These are phyloP conservation scores for Boletus reticuloceps DNA, from an alignment of 768 basidiomycete species.

Conservation along the genomic window DNA sequence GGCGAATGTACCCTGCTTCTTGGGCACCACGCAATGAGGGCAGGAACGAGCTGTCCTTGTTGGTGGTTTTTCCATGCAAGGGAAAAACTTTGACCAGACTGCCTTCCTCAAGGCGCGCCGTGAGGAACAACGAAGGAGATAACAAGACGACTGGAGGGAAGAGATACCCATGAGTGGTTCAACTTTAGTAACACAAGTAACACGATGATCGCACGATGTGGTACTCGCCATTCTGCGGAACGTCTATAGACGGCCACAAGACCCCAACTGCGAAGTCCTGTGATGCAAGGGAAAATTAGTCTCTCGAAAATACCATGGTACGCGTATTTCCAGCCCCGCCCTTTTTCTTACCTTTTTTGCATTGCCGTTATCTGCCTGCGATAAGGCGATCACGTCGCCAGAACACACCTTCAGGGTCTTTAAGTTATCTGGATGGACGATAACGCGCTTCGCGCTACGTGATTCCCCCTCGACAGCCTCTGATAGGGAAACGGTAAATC, in stretches of 20 bases:
- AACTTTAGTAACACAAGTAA: conserved; percentile 10
- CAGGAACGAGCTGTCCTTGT: conserved; percentile 41
- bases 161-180: conserved; percentile 7
- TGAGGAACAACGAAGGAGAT: conserved; percentile 57
- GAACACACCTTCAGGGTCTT: conserved; percentile 62
- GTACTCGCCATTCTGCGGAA: conserved; percentile 56
- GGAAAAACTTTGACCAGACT: conserved; percentile 48
- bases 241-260: conserved; percentile 72
- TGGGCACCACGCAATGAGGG: conserved; percentile 48
- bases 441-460: conserved; percentile 61
- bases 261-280: conserved; percentile 68
- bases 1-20: conserved; percentile 50
- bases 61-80: conserved; percentile 38
- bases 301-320: conserved; percentile 7
- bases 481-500: conserved; percentile 40
- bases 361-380: conserved; percentile 34
- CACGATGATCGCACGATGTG: not conserved
- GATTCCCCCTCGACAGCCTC: conserved; percentile 35
- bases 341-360: conserved; percentile 34
- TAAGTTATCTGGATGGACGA: conserved; percentile 59
- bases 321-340: conserved; percentile 9
- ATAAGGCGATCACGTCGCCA: conserved; percentile 65
- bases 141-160: conserved; percentile 48
- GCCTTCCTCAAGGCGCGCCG: conserved; percentile 54
- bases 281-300: conserved; percentile 16